Base-by-base conservation (phyloP, 768 basidiomycete genomes). In the Podaxis sp. region DNA sequence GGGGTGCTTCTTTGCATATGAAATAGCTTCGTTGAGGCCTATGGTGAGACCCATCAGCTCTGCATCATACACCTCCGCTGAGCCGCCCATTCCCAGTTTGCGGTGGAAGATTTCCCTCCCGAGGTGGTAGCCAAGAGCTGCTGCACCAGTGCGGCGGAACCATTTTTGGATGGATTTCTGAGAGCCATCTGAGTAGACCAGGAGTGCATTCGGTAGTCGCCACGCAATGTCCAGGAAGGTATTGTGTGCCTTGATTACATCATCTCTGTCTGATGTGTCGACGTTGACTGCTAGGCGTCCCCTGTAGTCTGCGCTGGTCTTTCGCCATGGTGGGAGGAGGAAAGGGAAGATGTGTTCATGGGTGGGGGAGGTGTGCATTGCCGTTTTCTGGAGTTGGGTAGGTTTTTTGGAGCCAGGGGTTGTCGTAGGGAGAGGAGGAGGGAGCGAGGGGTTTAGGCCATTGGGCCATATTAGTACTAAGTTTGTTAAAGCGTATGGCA, bases 11-110 rank as follows among this genome's bases (percentile, higher is more conserved):
- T 44, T 13, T 13, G 41, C 17, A n/a, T 15, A 44, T 44, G 17
- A 0, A 4, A 56, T 56, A 10, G 66, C 70, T 20, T 52, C 37
- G 4, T 52, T 59, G 15, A 66, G 63, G 2, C 68, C 68, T 28
- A 64, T 62, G 28, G 54, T 51, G 0, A 74, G 70, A 1, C 63
- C 72, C 11, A 67, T 65, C 40, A 74, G 64, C 50, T 75, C 72
- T 0, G 67, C 73, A 28, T 75, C 70, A 57, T 68, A 73, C 3
- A 71, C 68, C 49, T 74, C 72, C 7, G 74, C 68, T 20, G 61
- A 46, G 0, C 66, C 65, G 1, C 73, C 73, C 40, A 74, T 55
- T 8, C 72, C 71, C 17, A 70, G 58, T 4, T 49, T 30, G 0
- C 33, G 38, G 1, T 46, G 33, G 26, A 60, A 26, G 11, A 69